Base-by-base conservation (phyloP, 2,329 filamentous ascomycete species). In the Keithomyces neogunnii region DNA sequence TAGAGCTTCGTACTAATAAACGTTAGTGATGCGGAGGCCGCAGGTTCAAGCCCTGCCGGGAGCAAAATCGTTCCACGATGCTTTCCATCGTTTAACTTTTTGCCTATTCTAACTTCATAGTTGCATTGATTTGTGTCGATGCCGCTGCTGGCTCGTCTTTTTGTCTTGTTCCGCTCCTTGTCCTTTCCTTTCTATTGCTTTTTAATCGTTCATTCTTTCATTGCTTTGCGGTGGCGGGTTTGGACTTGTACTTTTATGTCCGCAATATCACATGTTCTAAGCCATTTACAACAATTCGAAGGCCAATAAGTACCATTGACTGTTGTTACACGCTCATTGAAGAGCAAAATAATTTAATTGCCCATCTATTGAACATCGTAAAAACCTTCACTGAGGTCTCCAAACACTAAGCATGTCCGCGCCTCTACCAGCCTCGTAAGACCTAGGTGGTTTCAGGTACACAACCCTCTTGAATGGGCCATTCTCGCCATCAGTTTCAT, bases 1-100 rank as follows among this genome's bases (percentile, higher is more conserved):
- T 57, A 57, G 56, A 57, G 56, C 56, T 51, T 57, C 54, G 54
- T 54, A 57, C 56, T 57, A 57, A 57, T 57, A 57, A 51, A 44
- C 43, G 4, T 56, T 57, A 44, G 56, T 57, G 40, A 57, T 57
- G 52, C 52, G 54, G 47, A 56, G 56, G 56, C 47, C 56, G 52
- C 52, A 56, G 54, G 56, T 57, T 57, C 56, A 54, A 57, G 50
- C 56, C 56, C 53, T 57, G 51, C 51, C 52, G 56, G 52, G 56
- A 56, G 54, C 56, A 57, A 46, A 45, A 30, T 53, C 50, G 49
- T 53, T 51, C 50, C 51, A 53, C 43, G 51, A 55, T 49, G 53
- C 51, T 47, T 51, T 53, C 45, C 43, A 33, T 36, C 19, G 45
- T 10, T 36, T 44, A 19, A 30, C 29, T 35, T 45, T 3, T 29